A percentile compares a stretch with the other conserved stretches of the same genome.
Conservation (phyloP, 345 rosid species). For the Rhodomyrtus tomentosa region DNA sequence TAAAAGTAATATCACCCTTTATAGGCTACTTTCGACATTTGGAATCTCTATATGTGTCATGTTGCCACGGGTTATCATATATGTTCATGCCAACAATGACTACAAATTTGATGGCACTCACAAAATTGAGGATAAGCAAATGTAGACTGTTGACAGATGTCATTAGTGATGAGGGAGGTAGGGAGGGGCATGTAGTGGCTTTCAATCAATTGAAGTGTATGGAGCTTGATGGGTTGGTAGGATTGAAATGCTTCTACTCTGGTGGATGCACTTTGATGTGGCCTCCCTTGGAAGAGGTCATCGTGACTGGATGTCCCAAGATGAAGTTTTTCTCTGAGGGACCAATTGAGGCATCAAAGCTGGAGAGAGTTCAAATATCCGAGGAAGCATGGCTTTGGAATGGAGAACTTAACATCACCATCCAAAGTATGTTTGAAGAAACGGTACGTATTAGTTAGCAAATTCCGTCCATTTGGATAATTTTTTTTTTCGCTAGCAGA, state of each 20-base stretch:
- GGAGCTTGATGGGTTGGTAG: neutral
- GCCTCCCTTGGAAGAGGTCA: neutral
- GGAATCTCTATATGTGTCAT: neutral
- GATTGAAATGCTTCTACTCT: neutral
- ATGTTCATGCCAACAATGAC: neutral
- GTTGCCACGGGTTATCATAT: neutral
- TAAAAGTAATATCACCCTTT: neutral
- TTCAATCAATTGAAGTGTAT: neutral
- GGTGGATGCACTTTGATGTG: neutral
- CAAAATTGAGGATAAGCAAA: neutral
- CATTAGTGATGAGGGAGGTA: neutral
- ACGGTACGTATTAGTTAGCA: too few species aligned
- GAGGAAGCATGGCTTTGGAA: neutral
- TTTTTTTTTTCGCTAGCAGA: too few species aligned
- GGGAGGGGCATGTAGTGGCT: neutral
- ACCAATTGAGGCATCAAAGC: neutral
- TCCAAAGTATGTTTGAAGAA: neutral
- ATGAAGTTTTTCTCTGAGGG: neutral
- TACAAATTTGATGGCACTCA: too few species aligned
- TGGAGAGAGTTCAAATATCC: neutral
- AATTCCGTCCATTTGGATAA: too few species aligned
- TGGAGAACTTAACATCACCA: neutral
- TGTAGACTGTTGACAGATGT: neutral
- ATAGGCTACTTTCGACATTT: neutral
- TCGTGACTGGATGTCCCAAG: neutral